These are phyloP conservation scores for Trypanosoma scelopori DNA, from an alignment of 208 protist species.

Conservation along the genomic window DNA sequence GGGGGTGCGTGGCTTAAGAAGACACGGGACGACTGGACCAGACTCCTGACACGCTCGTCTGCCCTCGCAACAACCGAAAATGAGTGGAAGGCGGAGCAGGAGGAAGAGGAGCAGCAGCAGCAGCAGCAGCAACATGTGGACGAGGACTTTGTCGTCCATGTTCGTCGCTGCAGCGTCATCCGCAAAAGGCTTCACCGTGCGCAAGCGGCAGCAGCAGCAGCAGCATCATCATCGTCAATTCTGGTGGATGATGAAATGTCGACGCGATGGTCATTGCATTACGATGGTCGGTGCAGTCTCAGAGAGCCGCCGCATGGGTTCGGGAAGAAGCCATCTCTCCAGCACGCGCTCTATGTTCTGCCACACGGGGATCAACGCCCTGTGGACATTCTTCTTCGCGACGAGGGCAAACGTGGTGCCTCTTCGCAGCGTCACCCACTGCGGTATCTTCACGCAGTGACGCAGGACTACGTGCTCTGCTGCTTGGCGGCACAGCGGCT, in stretches of 20 bases:
- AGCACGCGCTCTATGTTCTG: slow-evolving; percentile 17
- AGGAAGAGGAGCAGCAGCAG: no score
- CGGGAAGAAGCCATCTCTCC: not conserved
- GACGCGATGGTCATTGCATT: not conserved
- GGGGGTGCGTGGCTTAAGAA: slow-evolving; percentile 58
- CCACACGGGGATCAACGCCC: slow-evolving; percentile 28
- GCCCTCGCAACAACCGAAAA: not conserved
- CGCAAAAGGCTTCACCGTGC: slow-evolving; percentile 11
- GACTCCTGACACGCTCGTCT: slow-evolving; percentile 14
- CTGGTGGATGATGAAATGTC: not conserved
- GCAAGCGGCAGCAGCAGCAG: slow-evolving; percentile 2
- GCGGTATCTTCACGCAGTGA: slow-evolving; percentile 31
- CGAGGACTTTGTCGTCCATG: slow-evolving; percentile 16
- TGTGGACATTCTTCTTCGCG: slow-evolving; percentile 6
- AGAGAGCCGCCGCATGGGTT: not conserved
- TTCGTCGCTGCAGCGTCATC: slow-evolving; percentile 19
- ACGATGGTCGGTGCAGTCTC: not conserved
- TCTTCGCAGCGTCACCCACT: slow-evolving; percentile 18
- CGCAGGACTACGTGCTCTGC: slow-evolving; percentile 37
- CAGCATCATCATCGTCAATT: no score
- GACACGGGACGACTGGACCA: slow-evolving; percentile 41
- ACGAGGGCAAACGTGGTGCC: not conserved
- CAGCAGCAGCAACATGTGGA: no score
- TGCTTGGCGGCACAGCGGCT: slow-evolving; percentile 48
- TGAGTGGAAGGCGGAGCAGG: slow-evolving; percentile 14